Evolutionary conservation across 192 early-diverging fungal genomes (phyloP).

Genomic region (Dissophora globulifera): DNA sequence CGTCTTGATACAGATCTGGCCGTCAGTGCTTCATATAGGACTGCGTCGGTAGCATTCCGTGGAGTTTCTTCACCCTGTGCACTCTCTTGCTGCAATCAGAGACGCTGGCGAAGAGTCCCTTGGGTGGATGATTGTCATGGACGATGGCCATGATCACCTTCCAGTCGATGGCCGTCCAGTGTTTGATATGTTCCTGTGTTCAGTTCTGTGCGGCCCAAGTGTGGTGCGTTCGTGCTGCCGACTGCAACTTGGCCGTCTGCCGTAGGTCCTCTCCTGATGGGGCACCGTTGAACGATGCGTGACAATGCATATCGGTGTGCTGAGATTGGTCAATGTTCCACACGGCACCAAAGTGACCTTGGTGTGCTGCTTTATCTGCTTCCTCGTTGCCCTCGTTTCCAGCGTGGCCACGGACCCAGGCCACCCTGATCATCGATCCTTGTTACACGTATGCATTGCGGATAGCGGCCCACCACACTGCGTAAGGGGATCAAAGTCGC

Average conservation of each 20-base stretch:
- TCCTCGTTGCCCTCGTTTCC: not conserved
- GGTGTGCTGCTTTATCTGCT: slow-evolving; percentile 4
- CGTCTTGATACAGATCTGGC: slow-evolving; percentile 10
- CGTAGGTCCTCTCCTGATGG: slow-evolving; percentile 6
- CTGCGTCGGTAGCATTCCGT: slow-evolving; percentile 21
- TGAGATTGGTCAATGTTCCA: not conserved
- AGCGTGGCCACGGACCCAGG: slow-evolving; percentile 9
- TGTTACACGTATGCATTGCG: not conserved
- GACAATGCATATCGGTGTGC: slow-evolving; percentile 10
- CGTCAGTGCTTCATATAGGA: slow-evolving; percentile 2
- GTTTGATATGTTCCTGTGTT: slow-evolving; percentile 1
- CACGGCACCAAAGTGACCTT: not conserved
- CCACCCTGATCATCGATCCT: not conserved
- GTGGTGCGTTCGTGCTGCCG: slow-evolving; percentile 4
- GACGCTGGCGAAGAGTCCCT: not conserved
- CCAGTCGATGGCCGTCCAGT: slow-evolving; percentile 19
- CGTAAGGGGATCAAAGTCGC: not conserved
- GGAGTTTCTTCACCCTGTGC: slow-evolving; percentile 23
- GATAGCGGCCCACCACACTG: slow-evolving; percentile 12
- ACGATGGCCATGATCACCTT: not conserved
- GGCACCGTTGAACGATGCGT: not conserved
- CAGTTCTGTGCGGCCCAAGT: not conserved
- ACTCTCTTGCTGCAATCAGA: slow-evolving; percentile 10
- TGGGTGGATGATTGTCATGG: slow-evolving; percentile 7
- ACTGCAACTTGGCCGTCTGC: slow-evolving; percentile 8